These are phyloP conservation scores for Termitomyces sp. DNA, from an alignment of 768 basidiomycete species.

Conservation along the genomic window DNA sequence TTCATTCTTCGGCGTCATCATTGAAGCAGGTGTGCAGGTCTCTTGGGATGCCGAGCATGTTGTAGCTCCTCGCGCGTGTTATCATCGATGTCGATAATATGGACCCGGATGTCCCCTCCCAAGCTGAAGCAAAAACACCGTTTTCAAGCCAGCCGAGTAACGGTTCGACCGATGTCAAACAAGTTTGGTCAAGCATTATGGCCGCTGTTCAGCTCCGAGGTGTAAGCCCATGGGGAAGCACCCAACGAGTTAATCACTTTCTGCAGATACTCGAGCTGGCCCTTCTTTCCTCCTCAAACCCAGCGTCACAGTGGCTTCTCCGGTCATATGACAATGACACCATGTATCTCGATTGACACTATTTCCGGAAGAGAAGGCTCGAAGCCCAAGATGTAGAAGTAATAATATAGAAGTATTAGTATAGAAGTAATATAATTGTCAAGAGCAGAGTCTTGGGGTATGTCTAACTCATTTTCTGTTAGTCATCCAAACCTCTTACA, in stretches of 20 bases:
- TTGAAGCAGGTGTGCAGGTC: not conserved
- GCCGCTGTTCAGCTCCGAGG: slow-evolving; percentile 59
- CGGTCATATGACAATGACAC: not conserved
- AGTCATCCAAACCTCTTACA: too few relatives aligned
- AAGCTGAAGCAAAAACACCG: slow-evolving; percentile 20
- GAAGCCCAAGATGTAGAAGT: too few relatives aligned
- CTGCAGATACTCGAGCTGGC: slow-evolving; percentile 4
- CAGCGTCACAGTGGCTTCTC: not conserved
- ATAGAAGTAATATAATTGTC: too few relatives aligned
- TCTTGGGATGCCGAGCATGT: not conserved
- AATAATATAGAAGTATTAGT: too few relatives aligned
- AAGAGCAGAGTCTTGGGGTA: too few relatives aligned
- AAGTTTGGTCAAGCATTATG: slow-evolving; percentile 68
- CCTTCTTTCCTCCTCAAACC: slow-evolving; percentile 5
- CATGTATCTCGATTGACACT: too few relatives aligned
- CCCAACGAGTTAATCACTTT: too few relatives aligned
- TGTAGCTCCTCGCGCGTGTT: not conserved
- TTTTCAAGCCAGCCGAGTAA: slow-evolving; percentile 9
- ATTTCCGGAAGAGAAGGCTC: too few relatives aligned
- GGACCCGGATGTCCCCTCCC: slow-evolving; percentile 40
- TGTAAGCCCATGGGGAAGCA: slow-evolving; percentile 74
- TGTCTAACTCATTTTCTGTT: too few relatives aligned
- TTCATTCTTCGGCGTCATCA: slow-evolving; percentile 27
- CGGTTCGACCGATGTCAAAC: slow-evolving; percentile 20
- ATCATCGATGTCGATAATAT: slow-evolving; percentile 20